Percentiles rank a stretch among this genome's conserved stretches.
Conservation (phyloP, 2,329 filamentous ascomycete genomes). For the Stemphylium beticola region DNA sequence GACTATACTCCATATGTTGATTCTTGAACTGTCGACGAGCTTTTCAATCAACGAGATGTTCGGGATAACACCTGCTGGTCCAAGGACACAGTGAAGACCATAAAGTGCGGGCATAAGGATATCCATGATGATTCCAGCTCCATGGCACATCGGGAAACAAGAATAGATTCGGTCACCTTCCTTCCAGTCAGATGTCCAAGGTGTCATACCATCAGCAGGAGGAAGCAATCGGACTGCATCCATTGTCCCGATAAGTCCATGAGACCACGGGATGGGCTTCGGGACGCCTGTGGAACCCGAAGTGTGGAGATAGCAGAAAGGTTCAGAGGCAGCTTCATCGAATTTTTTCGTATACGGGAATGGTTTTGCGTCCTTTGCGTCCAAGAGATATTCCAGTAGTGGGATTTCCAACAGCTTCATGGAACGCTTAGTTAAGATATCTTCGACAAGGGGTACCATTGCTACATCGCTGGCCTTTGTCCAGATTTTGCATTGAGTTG, state of each 20-base stretch:
- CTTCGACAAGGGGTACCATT: conserved; percentile 11
- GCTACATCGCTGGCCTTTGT: conserved; percentile 11
- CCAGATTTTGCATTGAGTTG: conserved; percentile 22
- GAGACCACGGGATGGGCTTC: conserved; percentile 42
- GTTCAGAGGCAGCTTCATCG: conserved; percentile 30
- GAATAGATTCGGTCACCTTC: conserved; percentile 30
- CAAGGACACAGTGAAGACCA: conserved; percentile 46
- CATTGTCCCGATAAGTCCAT: conserved; percentile 44
- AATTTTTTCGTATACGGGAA: conserved; percentile 26
- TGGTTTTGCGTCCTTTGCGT: conserved; percentile 2
- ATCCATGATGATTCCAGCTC: conserved; percentile 52
- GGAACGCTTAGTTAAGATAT: conserved; percentile 8
- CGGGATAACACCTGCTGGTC: conserved; percentile 44
- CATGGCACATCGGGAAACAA: conserved; percentile 48
- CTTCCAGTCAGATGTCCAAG: conserved; percentile 28
- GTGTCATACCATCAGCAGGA: conserved; percentile 32
- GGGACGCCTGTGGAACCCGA: conserved; percentile 47
- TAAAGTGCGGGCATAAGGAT: conserved; percentile 49
- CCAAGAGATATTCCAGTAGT: conserved; percentile 16
- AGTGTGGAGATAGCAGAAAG: conserved; percentile 39
- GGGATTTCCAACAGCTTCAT: conserved; percentile 23
- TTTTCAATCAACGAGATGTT: conserved; percentile 47
- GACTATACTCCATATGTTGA: conserved; percentile 33
- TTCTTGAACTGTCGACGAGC: conserved; percentile 42
- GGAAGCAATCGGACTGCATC: conserved; percentile 49